These are phyloP conservation scores for Aspergillus sp. DNA, from an alignment of 2,329 filamentous ascomycete species.

Conservation along the genomic window DNA sequence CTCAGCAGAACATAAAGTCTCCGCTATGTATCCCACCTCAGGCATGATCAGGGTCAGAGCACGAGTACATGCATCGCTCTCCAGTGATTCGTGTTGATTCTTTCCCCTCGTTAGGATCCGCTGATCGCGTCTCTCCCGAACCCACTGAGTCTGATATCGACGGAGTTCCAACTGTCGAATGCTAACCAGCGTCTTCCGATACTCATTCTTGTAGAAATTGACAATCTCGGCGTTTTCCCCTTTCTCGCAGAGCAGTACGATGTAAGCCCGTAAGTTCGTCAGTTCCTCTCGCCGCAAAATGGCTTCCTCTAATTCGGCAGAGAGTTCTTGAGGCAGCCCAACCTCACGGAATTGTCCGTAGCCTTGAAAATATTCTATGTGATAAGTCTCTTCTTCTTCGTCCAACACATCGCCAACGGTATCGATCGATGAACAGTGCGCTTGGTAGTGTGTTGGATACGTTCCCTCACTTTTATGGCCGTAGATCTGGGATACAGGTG, in stretches of 20 bases:
- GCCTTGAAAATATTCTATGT: slow-evolving; percentile 19
- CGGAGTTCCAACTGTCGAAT: slow-evolving; percentile 12
- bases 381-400: slow-evolving; percentile 17
- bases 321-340: slow-evolving; percentile 14
- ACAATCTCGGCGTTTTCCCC: not conserved
- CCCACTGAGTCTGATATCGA: slow-evolving; percentile 17
- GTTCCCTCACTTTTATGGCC: slow-evolving; percentile 14
- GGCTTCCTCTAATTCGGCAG: slow-evolving; percentile 14
- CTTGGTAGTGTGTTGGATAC: slow-evolving; percentile 19
- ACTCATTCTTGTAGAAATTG: slow-evolving; percentile 13
- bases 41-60: slow-evolving; percentile 19
- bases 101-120: slow-evolving; percentile 18
- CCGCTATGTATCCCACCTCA: slow-evolving; percentile 14
- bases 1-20: slow-evolving; percentile 9
- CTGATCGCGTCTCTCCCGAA: slow-evolving; percentile 15
- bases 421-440: slow-evolving; percentile 22
- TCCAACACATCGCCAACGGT: slow-evolving; percentile 19
- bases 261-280: not conserved
- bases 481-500: slow-evolving; percentile 22
- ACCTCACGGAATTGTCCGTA: slow-evolving; percentile 16
- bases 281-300: slow-evolving; percentile 9
- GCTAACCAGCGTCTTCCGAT: slow-evolving; percentile 16
- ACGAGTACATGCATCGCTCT: slow-evolving; percentile 15
- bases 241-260: not conserved
- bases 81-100: slow-evolving; percentile 4